phyloP scores from a whole-genome alignment of 768 basidiomycete genomes.

The Lentinula boryana region DNA sequence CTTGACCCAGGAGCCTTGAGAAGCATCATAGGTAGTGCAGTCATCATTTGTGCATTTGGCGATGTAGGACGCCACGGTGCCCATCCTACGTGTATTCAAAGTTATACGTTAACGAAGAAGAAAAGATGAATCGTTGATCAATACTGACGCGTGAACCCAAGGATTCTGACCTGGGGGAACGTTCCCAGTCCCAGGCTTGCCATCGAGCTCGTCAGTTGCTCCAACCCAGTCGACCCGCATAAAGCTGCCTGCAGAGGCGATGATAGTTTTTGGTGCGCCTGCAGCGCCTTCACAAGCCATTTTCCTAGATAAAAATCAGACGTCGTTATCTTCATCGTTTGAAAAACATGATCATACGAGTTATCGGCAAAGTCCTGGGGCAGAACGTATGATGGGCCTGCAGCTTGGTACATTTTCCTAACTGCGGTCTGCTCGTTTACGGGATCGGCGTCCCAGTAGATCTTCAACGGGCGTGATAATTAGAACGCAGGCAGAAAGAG shows the following conservation, averaged over 20 bases:
- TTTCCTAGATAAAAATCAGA: background rate
- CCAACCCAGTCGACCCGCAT: constrained; percentile 6
- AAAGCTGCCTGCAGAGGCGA: constrained; percentile 2
- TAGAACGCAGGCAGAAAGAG: background rate
- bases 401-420: constrained; percentile 7
- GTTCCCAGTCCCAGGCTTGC: constrained; percentile 7
- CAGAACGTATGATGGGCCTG: constrained; percentile 5
- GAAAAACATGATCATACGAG: background rate
- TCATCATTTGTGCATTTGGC: constrained; percentile 1
- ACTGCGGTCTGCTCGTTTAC: constrained; percentile 6
- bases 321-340: background rate
- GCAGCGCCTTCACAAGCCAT: constrained; percentile 10
- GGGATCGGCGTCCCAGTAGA: constrained; percentile 8
- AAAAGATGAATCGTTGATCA: background rate
- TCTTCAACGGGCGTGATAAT: background rate
- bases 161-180: constrained; percentile 2
- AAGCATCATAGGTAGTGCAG: constrained; percentile 6
- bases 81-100: constrained; percentile 1
- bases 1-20: constrained; percentile 6
- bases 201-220: constrained; percentile 8
- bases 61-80: constrained; percentile 8
- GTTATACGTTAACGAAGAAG: background rate
- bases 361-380: constrained; percentile 4
- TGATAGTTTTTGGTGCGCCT: constrained; percentile 3
- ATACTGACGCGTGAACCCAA: constrained; percentile 10